phyloP scores from a whole-genome alignment of 805 yeast species.

The Suhomyces prunicola region DNA sequence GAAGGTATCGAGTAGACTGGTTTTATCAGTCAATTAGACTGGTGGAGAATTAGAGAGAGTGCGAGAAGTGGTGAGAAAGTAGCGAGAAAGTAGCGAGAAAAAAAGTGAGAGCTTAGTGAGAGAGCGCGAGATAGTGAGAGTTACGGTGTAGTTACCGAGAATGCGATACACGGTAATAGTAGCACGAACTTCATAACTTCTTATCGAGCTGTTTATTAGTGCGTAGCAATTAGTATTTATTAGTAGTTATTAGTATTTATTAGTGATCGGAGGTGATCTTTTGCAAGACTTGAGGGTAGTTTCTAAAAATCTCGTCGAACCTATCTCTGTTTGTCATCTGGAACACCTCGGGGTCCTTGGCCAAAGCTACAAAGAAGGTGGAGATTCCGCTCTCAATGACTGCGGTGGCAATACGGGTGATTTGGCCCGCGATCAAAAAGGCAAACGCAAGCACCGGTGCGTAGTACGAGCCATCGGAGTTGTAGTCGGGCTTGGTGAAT shows the following conservation, averaged over 20 bases:
- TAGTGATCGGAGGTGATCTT: conserved; percentile 42
- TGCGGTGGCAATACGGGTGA: conserved; percentile 67
- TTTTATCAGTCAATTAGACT: background rate
- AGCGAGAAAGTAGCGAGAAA: too few species aligned
- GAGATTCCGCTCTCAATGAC: conserved; percentile 79
- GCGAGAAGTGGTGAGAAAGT: too few species aligned
- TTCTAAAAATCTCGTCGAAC: conserved; percentile 59
- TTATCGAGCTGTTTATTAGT: too few species aligned
- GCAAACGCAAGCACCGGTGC: conserved; percentile 76
- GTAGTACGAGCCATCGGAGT: conserved; percentile 54
- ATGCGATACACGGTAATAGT: too few species aligned
- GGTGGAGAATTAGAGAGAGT: background rate
- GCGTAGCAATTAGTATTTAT: too few species aligned
- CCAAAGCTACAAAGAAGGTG: conserved; percentile 79
- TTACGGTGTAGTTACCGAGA: too few species aligned
- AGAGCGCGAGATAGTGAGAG: background rate
- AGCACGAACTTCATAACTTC: too few species aligned
- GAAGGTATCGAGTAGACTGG: background rate
- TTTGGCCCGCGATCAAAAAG: conserved; percentile 70
- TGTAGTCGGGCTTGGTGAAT: conserved; percentile 67
- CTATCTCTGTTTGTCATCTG: conserved; percentile 65
- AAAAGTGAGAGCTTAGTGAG: background rate
- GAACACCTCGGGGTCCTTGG: conserved; percentile 82
- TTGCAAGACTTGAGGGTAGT: conserved; percentile 67
- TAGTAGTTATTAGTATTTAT: background rate